Percentiles rank a stretch among this genome's conserved stretches.
Conservation (phyloP, 2,329 filamentous ascomycete genomes). For the Eutypa lata region DNA sequence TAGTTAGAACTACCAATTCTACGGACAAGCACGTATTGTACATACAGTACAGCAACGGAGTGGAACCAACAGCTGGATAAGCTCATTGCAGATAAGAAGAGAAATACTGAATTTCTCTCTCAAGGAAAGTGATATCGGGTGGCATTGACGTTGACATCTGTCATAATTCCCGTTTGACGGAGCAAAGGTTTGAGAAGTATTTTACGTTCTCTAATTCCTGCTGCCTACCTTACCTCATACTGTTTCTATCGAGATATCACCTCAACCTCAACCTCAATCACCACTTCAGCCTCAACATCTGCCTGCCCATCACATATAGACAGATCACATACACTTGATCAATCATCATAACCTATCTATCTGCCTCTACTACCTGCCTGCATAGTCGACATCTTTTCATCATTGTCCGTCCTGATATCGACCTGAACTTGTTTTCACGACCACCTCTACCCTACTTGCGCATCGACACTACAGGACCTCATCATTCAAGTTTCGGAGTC, state of each 20-base stretch:
- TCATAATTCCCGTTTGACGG: constrained; percentile 24
- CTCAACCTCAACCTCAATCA: constrained; percentile 20
- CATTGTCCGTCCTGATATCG: constrained; percentile 8
- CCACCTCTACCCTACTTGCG: constrained; percentile 14
- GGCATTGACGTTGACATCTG: constrained; percentile 11
- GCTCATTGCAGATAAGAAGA: not conserved
- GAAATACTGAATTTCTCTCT: not conserved
- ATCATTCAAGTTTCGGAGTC: constrained; percentile 15
- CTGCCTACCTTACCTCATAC: constrained; percentile 15
- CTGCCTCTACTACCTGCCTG: constrained; percentile 1
- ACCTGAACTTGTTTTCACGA: constrained; percentile 14
- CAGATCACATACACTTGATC: constrained; percentile 6
- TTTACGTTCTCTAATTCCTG: constrained; percentile 29
- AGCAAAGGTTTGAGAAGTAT: constrained; percentile 37
- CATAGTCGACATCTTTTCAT: constrained; percentile 7
- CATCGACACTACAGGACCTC: constrained; percentile 2
- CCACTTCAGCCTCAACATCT: constrained; percentile 28
- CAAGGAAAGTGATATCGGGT: constrained; percentile 3
- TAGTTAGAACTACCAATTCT: not conserved
- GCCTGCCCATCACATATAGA: too few species aligned
- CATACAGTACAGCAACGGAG: not conserved
- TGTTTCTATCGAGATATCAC: constrained; percentile 14
- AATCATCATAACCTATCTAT: constrained; percentile 7
- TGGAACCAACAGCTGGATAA: not conserved
- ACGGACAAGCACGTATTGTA: not conserved